Evolutionary conservation across 2,329 filamentous ascomycete species (phyloP).

Genomic region (Stachybotrys elegans): DNA sequence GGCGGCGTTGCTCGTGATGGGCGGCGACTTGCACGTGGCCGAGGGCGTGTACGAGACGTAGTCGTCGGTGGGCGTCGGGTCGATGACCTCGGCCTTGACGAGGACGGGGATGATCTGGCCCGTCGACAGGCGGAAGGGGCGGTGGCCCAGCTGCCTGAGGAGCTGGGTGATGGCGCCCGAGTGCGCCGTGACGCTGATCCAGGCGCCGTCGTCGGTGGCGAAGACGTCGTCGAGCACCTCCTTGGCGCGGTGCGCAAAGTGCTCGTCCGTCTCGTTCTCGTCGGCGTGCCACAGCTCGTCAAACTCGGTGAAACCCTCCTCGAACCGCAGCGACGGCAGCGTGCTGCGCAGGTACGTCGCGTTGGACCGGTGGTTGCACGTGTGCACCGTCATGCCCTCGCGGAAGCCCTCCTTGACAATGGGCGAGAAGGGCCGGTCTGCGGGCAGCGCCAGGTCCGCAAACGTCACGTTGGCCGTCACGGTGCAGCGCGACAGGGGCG

Average conservation of each 20-base stretch:
- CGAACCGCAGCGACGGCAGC: slow-evolving; percentile 52
- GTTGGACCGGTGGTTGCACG: slow-evolving; percentile 58
- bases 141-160: slow-evolving; percentile 53
- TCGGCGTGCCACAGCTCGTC: slow-evolving; percentile 39
- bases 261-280: slow-evolving; percentile 35
- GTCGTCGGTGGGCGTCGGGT: slow-evolving; percentile 22
- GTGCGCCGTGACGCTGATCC: slow-evolving; percentile 57
- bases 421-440: slow-evolving; percentile 47
- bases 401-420: slow-evolving; percentile 60
- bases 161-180: slow-evolving; percentile 50
- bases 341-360: slow-evolving; percentile 46
- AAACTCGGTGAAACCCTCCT: slow-evolving; percentile 55
- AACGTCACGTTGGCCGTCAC: slow-evolving; percentile 61
- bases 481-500: slow-evolving; percentile 58
- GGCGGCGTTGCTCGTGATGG: slow-evolving; percentile 2
- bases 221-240: slow-evolving; percentile 54
- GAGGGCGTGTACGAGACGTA: neutral
- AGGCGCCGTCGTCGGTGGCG: slow-evolving; percentile 43
- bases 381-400: slow-evolving; percentile 63
- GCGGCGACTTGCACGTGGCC: slow-evolving; percentile 1
- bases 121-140: slow-evolving; percentile 57
- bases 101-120: slow-evolving; percentile 65
- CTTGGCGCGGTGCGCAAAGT: slow-evolving; percentile 46
- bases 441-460: slow-evolving; percentile 44
- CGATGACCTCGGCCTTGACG: slow-evolving; percentile 49